Base-by-base conservation (phyloP, 2,329 filamentous ascomycete species). In the Penicillium griseofulvum region DNA sequence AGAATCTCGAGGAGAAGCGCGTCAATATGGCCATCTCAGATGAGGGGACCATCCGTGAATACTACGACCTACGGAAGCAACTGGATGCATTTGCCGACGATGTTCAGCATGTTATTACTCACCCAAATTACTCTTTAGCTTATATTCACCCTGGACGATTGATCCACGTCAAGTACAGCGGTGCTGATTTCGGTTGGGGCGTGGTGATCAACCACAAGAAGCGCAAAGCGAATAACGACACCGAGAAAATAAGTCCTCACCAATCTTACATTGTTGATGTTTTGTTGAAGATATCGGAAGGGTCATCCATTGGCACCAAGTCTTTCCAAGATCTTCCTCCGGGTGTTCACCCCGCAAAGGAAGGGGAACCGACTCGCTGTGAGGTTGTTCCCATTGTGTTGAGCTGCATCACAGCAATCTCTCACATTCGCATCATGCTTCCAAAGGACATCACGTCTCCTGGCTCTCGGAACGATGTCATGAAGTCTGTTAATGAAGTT, bases 181-280 rank as follows among this genome's bases (percentile, higher is more conserved):
- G 88, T 26, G 76, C 85, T 59, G 91, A 97, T 71, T 99, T 96
- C 72, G 93, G 92, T 53, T 99, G 94, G 94, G 94, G 94, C 50
- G 88, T 91, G 0, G 85, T 97, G 19, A 84, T 95, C 44, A 88
- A 91, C 66, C 88, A 87, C 65, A 83, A 81, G 0, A 76, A 81
- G 49, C 86, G 90, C 52, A 86, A 84, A 1, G 80, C 81, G 17
- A 91, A 88, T 71, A 83, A 85, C 37, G 76, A 83, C 34, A 81
- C 86, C 52, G 84, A 90, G 43, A 85, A 91, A 48, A 82, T 86
- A 49, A 78, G 81, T 0, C 85, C 89, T 0, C 90, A 96, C 67
- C 85, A 96, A 71, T 87, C 86, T 2, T 89, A 88, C 68, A 80
- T 96, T 55, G 81, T 97, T 17, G 92, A 97, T 62, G 90, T 97